Evolutionary conservation across 139 green algal genomes (phyloP), one percentile per base, ranked within the genome.

Genomic region (Desmodesmus armatus): DNA sequence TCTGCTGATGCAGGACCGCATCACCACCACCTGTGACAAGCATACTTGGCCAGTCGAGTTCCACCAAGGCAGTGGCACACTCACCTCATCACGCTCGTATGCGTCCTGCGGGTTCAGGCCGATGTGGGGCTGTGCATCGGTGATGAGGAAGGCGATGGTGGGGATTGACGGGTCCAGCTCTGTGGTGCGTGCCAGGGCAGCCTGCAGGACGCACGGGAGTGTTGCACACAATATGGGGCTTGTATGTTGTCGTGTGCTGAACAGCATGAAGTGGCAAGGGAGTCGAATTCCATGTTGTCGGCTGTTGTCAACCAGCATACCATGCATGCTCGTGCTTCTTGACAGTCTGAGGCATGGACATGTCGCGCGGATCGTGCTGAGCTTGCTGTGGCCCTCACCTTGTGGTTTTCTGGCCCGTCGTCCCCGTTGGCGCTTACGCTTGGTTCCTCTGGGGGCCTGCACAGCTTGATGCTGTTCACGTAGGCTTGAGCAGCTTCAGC

Each of bases 91-190:
- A n/a, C n/a, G n/a, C n/a, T n/a, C n/a, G n/a, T n/a, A n/a, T n/a
- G n/a, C n/a, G n/a, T n/a, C n/a, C n/a, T n/a, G n/a, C n/a, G n/a
- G n/a, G n/a, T n/a, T n/a, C n/a, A n/a, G n/a, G n/a, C n/a, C n/a
- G n/a, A n/a, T n/a, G n/a, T 82, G 75, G 13, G 75, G 75, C 53
- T 33, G 35, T 2, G 75, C 75, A 58, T 82, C 75, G 33, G 75
- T 82, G 75, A 82, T 82, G 31, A 82, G 49, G 55, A 82, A 82
- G 29, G 29, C 75, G 5, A 82, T 51, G 31, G 75, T 82, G 9
- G 75, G 75, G 6, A 82, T 13, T 17, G 53, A 44, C 3, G 75
- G 75, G 51, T 82, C 49, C 49, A 82, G 49, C 0, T 82, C 75
- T 5, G 37, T 37, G 13, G 25, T 70, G 23, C 21, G 21, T 4